Conservation (phyloP, 257 asterid species). For the Coffea canephora region DNA sequence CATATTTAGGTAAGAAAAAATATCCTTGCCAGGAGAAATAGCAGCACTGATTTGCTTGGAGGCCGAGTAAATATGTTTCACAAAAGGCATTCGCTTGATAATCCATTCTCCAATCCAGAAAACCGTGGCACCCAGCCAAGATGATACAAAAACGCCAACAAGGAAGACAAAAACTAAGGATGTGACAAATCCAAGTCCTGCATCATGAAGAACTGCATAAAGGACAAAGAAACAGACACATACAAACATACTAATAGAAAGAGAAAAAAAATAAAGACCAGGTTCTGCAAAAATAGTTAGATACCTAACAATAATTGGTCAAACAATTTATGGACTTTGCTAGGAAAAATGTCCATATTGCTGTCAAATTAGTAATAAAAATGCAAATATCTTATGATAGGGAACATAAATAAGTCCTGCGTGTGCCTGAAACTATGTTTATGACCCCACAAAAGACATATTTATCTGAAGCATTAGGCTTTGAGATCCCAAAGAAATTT, state of each 20-base stretch:
- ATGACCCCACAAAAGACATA: neutral
- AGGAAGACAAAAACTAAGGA: constrained; percentile 73
- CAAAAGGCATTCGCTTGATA: constrained; percentile 87
- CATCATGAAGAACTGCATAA: constrained; percentile 24
- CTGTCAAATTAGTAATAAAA: neutral
- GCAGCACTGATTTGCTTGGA: constrained; percentile 96
- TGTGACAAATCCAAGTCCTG: constrained; percentile 97
- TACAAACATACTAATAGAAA: neutral
- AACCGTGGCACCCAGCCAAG: constrained; percentile 90
- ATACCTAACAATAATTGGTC: neutral
- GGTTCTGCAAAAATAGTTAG: neutral
- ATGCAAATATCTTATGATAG: too few species aligned
- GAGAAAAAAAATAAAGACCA: neutral
- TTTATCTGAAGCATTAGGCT: too few species aligned
- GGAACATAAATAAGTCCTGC: neutral
- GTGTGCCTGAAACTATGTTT: neutral
- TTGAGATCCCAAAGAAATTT: neutral
- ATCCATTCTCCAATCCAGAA: constrained; percentile 95
- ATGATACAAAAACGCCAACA: constrained; percentile 77
- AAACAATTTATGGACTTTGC: neutral
- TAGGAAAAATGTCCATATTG: neutral
- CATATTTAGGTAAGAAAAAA: neutral
- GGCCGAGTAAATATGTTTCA: constrained; percentile 76
- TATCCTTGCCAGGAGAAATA: constrained; percentile 72
- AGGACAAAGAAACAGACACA: constrained; percentile 13